Conservation (phyloP, 2,329 filamentous ascomycete species). For the Colletotrichum kahawae region DNA sequence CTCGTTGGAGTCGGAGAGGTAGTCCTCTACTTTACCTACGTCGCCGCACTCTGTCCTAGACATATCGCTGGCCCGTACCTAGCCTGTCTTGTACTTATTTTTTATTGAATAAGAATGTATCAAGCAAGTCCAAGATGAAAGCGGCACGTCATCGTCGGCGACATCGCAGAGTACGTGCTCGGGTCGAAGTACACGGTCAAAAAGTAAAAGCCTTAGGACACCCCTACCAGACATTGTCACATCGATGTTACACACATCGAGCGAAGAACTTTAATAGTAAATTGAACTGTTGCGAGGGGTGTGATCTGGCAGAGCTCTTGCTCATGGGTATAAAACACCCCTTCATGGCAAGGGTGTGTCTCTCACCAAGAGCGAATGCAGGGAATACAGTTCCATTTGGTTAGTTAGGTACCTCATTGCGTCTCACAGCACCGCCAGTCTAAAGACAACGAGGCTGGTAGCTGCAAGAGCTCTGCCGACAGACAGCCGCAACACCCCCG, state of each 20-base stretch:
- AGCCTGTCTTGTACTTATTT: too few species aligned
- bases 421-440: fast-evolving
- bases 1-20: neutral
- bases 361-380: neutral
- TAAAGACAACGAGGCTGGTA: neutral
- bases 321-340: neutral
- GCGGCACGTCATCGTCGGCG: neutral
- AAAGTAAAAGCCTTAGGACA: neutral
- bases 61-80: too few species aligned
- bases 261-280: neutral
- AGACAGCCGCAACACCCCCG: fast-evolving
- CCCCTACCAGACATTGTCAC: too few species aligned
- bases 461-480: fast-evolving
- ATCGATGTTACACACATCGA: too few species aligned
- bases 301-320: neutral
- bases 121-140: too few species aligned
- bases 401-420: fast-evolving
- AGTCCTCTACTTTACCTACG: too few species aligned
- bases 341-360: neutral
- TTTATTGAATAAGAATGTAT: fast-evolving
- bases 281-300: too few species aligned
- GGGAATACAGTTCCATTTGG: fast-evolving
- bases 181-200: neutral
- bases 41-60: too few species aligned
- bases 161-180: neutral